Evolutionary conservation across 73 alveolate species (phyloP).

Genomic region (Tetrahymena malaccensis): DNA sequence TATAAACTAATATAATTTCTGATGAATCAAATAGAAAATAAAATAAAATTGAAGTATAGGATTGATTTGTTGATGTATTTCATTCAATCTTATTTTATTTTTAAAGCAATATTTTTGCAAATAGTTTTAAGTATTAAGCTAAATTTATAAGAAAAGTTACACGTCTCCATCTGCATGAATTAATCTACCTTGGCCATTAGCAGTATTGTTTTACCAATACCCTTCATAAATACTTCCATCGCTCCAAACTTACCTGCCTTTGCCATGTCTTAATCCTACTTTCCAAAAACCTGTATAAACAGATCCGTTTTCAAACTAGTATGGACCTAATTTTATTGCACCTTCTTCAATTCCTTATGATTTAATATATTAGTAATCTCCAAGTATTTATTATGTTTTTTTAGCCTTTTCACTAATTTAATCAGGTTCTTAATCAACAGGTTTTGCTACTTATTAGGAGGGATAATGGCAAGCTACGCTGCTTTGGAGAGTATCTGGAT

Average conservation of each 20-base stretch:
- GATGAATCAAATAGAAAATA: too few species aligned
- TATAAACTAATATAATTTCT: background rate
- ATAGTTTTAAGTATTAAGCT: too few species aligned
- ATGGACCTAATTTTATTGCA: constrained; percentile 7
- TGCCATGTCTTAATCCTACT: constrained; percentile 25
- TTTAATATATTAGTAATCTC: background rate
- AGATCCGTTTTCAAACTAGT: constrained; percentile 19
- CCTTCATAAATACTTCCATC: constrained; percentile 45
- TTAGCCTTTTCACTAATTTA: background rate
- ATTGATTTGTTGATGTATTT: too few species aligned
- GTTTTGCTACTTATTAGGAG: background rate
- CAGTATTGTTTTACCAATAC: constrained; percentile 33
- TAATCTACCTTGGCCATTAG: constrained; percentile 35
- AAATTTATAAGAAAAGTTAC: background rate
- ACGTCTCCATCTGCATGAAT: constrained; percentile 45
- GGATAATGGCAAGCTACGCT: background rate
- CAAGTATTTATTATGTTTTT: background rate
- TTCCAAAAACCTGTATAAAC: constrained; percentile 37
- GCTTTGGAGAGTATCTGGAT: background rate
- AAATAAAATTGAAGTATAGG: too few species aligned
- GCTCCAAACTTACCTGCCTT: constrained; percentile 38
- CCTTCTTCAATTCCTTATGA: background rate
- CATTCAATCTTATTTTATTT: too few species aligned
- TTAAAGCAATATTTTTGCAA: too few species aligned
- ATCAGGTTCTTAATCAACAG: background rate